Conservation (phyloP, 2,329 filamentous ascomycete species). For the Curvularia spicifera region DNA sequence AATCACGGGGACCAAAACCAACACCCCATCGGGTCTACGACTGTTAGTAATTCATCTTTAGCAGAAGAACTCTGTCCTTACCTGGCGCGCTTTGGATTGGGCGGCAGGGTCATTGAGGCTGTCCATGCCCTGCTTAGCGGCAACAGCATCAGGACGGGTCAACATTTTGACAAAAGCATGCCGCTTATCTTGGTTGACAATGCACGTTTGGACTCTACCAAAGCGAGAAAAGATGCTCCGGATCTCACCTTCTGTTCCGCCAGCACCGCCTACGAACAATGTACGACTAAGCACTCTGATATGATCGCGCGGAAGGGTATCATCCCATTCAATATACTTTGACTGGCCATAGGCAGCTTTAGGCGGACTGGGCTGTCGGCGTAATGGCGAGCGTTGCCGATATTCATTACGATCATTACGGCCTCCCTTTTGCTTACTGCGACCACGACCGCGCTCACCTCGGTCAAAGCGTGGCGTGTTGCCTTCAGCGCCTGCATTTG, state of each 20-base stretch:
- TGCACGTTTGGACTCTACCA: conserved; percentile 93
- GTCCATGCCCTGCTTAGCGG: conserved; percentile 87
- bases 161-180: conserved; percentile 99
- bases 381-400: conserved; percentile 83
- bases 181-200: conserved; percentile 96
- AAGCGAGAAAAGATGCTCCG: conserved; percentile 79
- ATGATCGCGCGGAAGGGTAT: conserved; percentile 71
- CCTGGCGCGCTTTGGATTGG: conserved; percentile 64
- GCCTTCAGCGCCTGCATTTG: conserved; percentile 61
- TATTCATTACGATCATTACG: conserved; percentile 66
- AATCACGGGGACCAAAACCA: conserved; percentile 94
- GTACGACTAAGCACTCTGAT: conserved; percentile 91
- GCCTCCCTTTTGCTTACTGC: conserved; percentile 53
- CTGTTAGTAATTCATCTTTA: conserved; percentile 23
- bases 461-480: conserved; percentile 62
- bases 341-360: conserved; percentile 46
- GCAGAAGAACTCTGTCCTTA: conserved; percentile 25
- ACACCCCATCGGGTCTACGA: conserved; percentile 92
- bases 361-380: conserved; percentile 64
- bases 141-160: conserved; percentile 81
- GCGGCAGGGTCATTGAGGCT: conserved; percentile 73
- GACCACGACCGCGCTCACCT: conserved; percentile 63
- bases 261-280: conserved; percentile 91
- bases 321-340: conserved; percentile 84
- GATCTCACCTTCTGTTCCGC: conserved; percentile 76